These are phyloP conservation scores for Ceratonia siliqua DNA, from an alignment of 306 rosid genomes.

Conservation along the genomic window DNA sequence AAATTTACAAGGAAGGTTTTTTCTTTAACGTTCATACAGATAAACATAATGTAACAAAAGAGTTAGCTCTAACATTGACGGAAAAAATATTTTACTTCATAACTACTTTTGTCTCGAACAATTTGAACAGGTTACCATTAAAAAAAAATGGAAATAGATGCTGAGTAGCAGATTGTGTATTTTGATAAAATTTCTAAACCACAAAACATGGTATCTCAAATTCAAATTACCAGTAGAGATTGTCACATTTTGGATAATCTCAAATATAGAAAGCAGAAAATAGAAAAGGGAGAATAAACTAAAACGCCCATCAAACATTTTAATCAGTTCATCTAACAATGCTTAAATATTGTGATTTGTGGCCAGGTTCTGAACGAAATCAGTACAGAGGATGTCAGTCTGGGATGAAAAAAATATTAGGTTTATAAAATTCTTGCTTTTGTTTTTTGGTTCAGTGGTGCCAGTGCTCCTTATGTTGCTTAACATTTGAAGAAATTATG, in stretches of 20 bases:
- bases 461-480: no score
- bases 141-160: constrained; percentile 4
- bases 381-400: constrained; percentile 27
- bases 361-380: not conserved
- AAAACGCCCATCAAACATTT: not conserved
- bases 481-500: no score
- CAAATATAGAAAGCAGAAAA: not conserved
- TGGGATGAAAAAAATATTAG: not conserved
- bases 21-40: not conserved
- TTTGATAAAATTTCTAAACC: not conserved
- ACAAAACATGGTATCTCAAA: constrained; percentile 15
- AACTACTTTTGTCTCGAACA: not conserved
- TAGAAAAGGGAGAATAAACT: not conserved
- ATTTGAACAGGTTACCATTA: not conserved
- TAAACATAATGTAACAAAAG: not conserved
- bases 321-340: not conserved
- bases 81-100: not conserved
- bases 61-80: not conserved
- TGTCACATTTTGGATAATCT: constrained; percentile 19
- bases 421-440: not conserved
- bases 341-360: not conserved
- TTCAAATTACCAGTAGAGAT: not conserved
- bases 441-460: not conserved
- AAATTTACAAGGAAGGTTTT: constrained; percentile 15
- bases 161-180: constrained; percentile 3